These are phyloP conservation scores for Aeschynomene evenia DNA, from an alignment of 306 rosid genomes.

Conservation along the genomic window DNA sequence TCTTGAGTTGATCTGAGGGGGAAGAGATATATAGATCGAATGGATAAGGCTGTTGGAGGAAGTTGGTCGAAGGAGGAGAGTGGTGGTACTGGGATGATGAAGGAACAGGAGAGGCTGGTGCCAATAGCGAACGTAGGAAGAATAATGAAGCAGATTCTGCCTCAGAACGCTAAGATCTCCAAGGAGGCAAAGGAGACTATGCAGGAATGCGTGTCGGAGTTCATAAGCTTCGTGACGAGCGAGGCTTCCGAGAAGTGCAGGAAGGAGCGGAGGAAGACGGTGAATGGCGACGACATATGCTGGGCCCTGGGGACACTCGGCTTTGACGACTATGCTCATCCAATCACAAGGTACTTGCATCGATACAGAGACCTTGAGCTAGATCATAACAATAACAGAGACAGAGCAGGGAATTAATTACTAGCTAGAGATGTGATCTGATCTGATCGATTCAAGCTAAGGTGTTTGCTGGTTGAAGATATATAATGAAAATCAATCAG, in stretches of 20 bases:
- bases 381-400: constrained; percentile 39
- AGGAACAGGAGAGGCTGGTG: constrained; percentile 80
- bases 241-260: constrained; percentile 90
- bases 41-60: constrained; percentile 40
- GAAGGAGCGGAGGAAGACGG: constrained; percentile 88
- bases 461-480: too few species aligned
- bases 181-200: constrained; percentile 91
- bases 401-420: constrained; percentile 20
- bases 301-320: constrained; percentile 82
- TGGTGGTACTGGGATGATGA: constrained; percentile 43
- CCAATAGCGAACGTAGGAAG: constrained; percentile 95
- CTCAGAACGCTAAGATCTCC: constrained; percentile 79
- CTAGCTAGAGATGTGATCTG: too few species aligned
- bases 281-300: constrained; percentile 89
- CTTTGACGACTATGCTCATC: constrained; percentile 82
- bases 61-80: constrained; percentile 30
- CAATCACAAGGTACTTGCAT: constrained; percentile 66
- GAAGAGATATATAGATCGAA: too few species aligned
- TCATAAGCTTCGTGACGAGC: constrained; percentile 89
- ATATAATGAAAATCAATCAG: too few species aligned
- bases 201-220: constrained; percentile 95
- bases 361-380: constrained; percentile 73
- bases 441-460: too few species aligned
- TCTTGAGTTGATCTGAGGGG: too few species aligned
- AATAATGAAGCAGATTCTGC: constrained; percentile 88